phyloP scores from a whole-genome alignment of 2,329 filamentous ascomycete genomes.

The Zymoseptoria pseudotritici region DNA sequence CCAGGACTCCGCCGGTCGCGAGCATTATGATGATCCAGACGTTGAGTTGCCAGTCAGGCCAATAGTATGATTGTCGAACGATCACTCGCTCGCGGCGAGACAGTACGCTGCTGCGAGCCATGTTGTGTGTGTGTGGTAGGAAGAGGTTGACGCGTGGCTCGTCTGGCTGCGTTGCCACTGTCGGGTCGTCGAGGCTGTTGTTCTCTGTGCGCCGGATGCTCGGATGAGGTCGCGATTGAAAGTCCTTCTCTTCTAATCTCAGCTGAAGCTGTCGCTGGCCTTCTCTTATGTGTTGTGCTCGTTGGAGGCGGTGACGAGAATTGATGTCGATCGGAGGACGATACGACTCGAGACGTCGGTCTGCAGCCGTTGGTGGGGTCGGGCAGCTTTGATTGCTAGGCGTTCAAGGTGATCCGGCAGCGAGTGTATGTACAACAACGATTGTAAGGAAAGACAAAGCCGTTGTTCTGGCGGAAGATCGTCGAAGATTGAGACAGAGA shows the following conservation, averaged over 20 bases:
- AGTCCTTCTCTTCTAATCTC: not conserved
- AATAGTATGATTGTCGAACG: conserved; percentile 50
- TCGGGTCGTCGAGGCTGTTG: not conserved
- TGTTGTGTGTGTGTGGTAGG: conserved; percentile 4
- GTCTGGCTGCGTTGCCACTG: not conserved
- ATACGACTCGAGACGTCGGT: not conserved
- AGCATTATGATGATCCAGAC: conserved; percentile 58
- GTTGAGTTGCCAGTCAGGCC: conserved; percentile 59
- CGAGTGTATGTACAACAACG: not conserved
- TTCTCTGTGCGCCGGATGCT: not conserved
- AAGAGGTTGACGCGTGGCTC: not conserved
- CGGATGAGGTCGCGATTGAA: not conserved
- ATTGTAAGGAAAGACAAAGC: not conserved
- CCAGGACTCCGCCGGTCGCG: conserved; percentile 48
- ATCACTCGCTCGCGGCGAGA: conserved; percentile 32
- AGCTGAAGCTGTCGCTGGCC: not conserved
- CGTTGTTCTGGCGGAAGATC: not conserved
- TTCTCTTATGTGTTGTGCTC: not conserved
- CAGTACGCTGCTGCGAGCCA: conserved; percentile 25
- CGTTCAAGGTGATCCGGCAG: not conserved
- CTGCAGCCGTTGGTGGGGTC: not conserved
- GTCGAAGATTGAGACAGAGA: not conserved
- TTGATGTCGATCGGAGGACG: not conserved
- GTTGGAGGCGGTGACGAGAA: not conserved
- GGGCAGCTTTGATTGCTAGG: not conserved